These are phyloP conservation scores for Amanita inopinata DNA, from an alignment of 768 basidiomycete genomes.

Conservation along the genomic window DNA sequence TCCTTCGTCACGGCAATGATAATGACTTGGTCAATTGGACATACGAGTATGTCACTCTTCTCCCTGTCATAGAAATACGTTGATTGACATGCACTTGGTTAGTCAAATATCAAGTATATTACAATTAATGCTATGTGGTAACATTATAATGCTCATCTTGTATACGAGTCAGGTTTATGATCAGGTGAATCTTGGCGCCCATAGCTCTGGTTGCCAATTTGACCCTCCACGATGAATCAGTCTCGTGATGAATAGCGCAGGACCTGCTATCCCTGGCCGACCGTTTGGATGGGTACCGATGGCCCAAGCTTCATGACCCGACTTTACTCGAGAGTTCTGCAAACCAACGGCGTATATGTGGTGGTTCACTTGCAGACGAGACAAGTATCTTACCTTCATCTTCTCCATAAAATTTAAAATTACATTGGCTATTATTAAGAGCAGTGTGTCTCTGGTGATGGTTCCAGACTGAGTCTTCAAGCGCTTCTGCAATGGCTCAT, in stretches of 20 bases:
- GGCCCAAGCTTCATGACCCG: slow-evolving; percentile 28
- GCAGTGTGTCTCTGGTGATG: slow-evolving; percentile 22
- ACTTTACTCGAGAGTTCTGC: slow-evolving; percentile 22
- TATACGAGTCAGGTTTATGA: neutral
- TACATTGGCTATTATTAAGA: slow-evolving; percentile 20
- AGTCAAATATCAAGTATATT: neutral
- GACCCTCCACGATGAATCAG: slow-evolving; percentile 30
- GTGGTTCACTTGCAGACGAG: neutral
- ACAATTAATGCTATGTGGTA: neutral
- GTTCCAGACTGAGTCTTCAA: slow-evolving; percentile 23
- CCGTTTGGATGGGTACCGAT: slow-evolving; percentile 17
- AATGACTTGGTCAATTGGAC: neutral
- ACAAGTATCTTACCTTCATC: slow-evolving; percentile 20
- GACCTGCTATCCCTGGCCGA: slow-evolving; percentile 15
- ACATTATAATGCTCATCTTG: neutral
- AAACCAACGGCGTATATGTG: neutral
- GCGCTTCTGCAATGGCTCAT: slow-evolving; percentile 27
- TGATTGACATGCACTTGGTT: neutral
- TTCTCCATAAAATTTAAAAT: slow-evolving; percentile 21
- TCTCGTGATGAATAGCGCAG: slow-evolving; percentile 28
- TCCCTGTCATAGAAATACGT: too few relatives aligned
- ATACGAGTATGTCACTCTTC: neutral
- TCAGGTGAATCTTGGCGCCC: slow-evolving; percentile 17
- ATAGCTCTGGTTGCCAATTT: slow-evolving; percentile 34
- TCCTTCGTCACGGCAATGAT: neutral